phyloP scores from a whole-genome alignment of 192 early-diverging fungal species.

The Coemansia sp. region DNA sequence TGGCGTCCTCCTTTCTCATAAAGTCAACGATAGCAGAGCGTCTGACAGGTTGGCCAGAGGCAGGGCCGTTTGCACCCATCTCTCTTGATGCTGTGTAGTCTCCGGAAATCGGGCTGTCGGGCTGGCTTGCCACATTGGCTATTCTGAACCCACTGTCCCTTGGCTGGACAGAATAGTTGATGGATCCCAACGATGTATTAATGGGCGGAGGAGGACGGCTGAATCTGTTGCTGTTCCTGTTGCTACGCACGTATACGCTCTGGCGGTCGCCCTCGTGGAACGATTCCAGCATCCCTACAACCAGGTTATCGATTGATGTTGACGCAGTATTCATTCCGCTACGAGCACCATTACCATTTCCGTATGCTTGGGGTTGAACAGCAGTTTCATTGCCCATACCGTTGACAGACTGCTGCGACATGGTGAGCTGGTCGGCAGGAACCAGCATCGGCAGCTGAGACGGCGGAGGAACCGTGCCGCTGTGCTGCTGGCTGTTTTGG shows the following conservation, averaged over 20 bases:
- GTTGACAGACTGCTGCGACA: slow-evolving; percentile 3
- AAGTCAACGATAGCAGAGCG: slow-evolving; percentile 5
- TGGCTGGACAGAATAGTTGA: not conserved
- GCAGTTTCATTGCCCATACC: not conserved
- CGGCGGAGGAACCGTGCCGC: not conserved
- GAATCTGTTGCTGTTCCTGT: not conserved
- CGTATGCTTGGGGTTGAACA: not conserved
- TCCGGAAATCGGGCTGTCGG: slow-evolving; percentile 2
- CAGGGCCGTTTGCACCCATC: not conserved
- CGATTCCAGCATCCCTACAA: slow-evolving; percentile 30
- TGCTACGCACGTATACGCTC: not conserved
- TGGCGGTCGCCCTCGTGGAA: slow-evolving; percentile 13
- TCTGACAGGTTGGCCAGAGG: not conserved
- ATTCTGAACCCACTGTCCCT: slow-evolving; percentile 5
- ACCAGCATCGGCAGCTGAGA: slow-evolving; percentile 19
- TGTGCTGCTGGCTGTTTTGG: slow-evolving; percentile 6
- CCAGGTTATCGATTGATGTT: slow-evolving; percentile 28
- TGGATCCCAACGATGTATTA: not conserved
- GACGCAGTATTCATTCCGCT: slow-evolving; percentile 4
- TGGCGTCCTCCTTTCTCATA: slow-evolving; percentile 20
- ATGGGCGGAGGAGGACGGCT: not conserved
- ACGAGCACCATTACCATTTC: not conserved
- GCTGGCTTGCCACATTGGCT: slow-evolving; percentile 10
- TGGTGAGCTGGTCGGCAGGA: slow-evolving; percentile 12
- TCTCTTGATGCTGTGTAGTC: not conserved